A percentile compares a stretch with the other conserved stretches of the same genome.
Conservation (phyloP, 176 grass and related monocot genomes). For the Musa acuminata region DNA sequence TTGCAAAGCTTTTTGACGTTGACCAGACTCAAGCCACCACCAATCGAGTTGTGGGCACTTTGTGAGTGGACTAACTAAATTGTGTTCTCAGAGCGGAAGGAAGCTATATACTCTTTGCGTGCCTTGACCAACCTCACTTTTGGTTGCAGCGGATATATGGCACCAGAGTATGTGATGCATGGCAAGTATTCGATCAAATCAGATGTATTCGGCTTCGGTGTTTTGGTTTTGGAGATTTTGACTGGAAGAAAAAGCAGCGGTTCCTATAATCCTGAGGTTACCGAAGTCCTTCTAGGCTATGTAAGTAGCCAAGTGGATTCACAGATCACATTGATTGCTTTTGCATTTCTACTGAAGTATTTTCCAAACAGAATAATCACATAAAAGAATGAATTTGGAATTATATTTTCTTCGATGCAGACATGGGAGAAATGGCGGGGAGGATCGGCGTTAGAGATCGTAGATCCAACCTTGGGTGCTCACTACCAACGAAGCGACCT, state of each 20-base stretch:
- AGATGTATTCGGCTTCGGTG: conserved; percentile 9
- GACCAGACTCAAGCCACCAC: not conserved
- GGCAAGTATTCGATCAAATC: conserved; percentile 1
- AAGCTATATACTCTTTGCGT: not conserved
- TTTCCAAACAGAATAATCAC: too few relatives aligned
- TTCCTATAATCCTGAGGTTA: not conserved
- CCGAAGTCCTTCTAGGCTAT: not conserved
- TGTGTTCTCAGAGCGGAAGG: too few relatives aligned
- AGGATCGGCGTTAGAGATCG: not conserved
- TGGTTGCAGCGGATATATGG: not conserved
- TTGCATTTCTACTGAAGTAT: too few relatives aligned
- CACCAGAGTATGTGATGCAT: not conserved
- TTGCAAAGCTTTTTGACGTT: not conserved
- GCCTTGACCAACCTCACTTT: not conserved
- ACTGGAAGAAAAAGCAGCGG: not conserved
- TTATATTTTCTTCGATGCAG: not conserved
- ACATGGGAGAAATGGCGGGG: not conserved
- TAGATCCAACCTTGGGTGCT: not conserved
- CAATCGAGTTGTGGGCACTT: not conserved
- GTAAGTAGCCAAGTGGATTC: not conserved
- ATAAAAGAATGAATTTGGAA: too few relatives aligned
- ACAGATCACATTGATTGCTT: not conserved
- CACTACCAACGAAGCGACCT: not conserved
- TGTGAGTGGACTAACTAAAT: not conserved
- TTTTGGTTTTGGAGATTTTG: conserved; percentile 10